Base-by-base conservation (phyloP, 805 yeast species). In the Cyberlindnera saturnus region DNA sequence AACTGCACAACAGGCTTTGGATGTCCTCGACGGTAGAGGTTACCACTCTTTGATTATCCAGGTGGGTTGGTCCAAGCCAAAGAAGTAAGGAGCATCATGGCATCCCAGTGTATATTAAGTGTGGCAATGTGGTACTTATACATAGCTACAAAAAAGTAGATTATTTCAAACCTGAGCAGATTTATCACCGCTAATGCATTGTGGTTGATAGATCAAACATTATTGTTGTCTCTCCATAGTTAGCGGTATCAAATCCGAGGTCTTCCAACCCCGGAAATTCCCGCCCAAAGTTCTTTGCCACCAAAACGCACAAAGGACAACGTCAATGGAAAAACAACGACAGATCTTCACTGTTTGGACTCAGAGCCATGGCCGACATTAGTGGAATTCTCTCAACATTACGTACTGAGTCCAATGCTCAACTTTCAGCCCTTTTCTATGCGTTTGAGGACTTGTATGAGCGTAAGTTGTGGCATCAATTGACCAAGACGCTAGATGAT, bases 381-480 rank as follows among this genome's bases (percentile, higher is more conserved):
- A 52, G 60, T 18, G 61, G 58, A 5, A 50, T 58, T 18, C 45
- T 58, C 9, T 17, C 58, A 19, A 73, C 80, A 4, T 69, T 88
- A 41, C 77, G 95, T 41, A 71, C 73, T 55, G 84, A 81, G 56
- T 71, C 81, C 5, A 86, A 83, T 45, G 67, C 76, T 3, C 87
- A 82, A 33, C 69, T 89, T 41, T 69, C 79, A 9, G 75, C 79
- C 26, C 62, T 72, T 7, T 74, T 84, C 54, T 81, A 77, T 58
- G 75, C 77, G 41, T 75, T 91, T 60, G 97, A 90, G 59, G 96
- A 88, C 55, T 70, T 72, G 44, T 85, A 87, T 66, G 96, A 89
- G 59, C 73, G 96, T 53, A 89, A 88, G 63, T 74, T 91, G 61
- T 93, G 97, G 97, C 95, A 84, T 67, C 98, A 93, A 69, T 74